Conservation (phyloP, 345 rosid genomes). For the Cardamine occulta region DNA sequence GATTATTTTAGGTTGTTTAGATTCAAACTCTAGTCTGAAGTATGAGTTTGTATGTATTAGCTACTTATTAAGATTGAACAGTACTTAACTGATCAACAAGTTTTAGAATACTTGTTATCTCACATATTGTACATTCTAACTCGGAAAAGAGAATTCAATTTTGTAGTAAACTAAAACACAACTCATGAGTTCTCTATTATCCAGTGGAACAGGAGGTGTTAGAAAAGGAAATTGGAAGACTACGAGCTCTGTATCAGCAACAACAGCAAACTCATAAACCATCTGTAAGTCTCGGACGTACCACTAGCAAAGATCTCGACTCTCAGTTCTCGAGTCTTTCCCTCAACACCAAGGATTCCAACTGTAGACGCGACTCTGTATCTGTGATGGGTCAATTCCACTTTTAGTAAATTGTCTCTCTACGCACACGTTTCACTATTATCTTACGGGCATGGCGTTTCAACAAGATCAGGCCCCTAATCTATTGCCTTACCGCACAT, state of each 20-base stretch:
- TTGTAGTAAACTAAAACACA: background rate
- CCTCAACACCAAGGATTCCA: conserved; percentile 68
- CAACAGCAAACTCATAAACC: conserved; percentile 62
- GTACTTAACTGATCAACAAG: background rate
- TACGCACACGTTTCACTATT: conserved; percentile 4
- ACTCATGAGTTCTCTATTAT: conserved; percentile 40
- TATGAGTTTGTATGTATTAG: background rate
- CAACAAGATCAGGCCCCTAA: conserved; percentile 18
- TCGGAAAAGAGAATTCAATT: background rate
- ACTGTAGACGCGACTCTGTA: conserved; percentile 65
- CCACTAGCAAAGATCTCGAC: conserved; percentile 78
- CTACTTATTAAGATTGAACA: conserved; percentile 1
- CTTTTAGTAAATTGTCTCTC: conserved; percentile 50
- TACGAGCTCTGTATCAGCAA: conserved; percentile 70
- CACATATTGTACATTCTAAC: background rate
- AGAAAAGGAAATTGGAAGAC: conserved; percentile 93
- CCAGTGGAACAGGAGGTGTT: conserved; percentile 98
- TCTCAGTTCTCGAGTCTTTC: conserved; percentile 88
- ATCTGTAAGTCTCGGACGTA: conserved; percentile 71
- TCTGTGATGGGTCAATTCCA: conserved; percentile 66
- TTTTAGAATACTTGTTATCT: conserved; percentile 2
- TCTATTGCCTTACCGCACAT: conserved; percentile 17
- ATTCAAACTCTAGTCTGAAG: conserved; percentile 3
- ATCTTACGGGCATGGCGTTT: conserved; percentile 18
- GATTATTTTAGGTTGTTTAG: background rate